These are phyloP conservation scores for Tolypocladium pustulatum DNA, from an alignment of 2,329 filamentous ascomycete genomes.

Conservation along the genomic window DNA sequence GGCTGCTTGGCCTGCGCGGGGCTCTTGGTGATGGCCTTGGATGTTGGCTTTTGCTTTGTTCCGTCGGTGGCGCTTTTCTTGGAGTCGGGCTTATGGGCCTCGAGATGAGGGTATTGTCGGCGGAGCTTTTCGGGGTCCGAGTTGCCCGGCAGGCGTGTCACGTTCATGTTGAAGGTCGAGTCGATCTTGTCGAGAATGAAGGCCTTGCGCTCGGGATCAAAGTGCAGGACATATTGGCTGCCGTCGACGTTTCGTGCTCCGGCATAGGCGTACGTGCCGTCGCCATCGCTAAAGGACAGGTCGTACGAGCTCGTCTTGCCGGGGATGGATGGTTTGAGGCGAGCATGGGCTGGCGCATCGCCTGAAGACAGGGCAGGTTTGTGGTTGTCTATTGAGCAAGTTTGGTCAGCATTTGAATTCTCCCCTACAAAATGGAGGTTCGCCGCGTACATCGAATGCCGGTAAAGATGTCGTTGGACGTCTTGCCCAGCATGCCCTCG, in stretches of 20 bases:
- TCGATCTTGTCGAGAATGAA: conserved; percentile 77
- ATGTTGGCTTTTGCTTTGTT: conserved; percentile 12
- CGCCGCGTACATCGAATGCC: conserved; percentile 44
- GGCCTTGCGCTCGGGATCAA: conserved; percentile 61
- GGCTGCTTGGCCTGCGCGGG: conserved; percentile 5
- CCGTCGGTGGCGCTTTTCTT: conserved; percentile 10
- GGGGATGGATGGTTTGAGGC: conserved; percentile 38
- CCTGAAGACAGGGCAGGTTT: conserved; percentile 42
- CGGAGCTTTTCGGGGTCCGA: conserved; percentile 52
- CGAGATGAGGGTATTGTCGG: conserved; percentile 57
- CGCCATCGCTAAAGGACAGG: conserved; percentile 42
- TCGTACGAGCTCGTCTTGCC: conserved; percentile 44
- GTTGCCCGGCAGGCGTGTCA: conserved; percentile 58
- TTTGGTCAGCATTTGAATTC: neutral
- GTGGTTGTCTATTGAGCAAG: conserved; percentile 43
- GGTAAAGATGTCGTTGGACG: conserved; percentile 48
- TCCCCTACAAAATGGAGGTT: neutral
- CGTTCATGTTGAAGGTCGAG: conserved; percentile 80
- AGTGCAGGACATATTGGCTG: conserved; percentile 58
- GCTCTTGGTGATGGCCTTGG: conserved; percentile 11
- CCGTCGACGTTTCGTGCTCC: conserved; percentile 47
- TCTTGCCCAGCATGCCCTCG: conserved; percentile 46
- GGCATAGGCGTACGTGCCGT: conserved; percentile 48
- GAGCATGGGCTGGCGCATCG: conserved; percentile 35
- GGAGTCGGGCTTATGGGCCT: conserved; percentile 15